Percentiles rank a stretch among this genome's conserved stretches.
Evolutionary conservation across 2,329 filamentous ascomycete species (phyloP).

Genomic region (Stagonosporopsis cucurbitacearum): DNA sequence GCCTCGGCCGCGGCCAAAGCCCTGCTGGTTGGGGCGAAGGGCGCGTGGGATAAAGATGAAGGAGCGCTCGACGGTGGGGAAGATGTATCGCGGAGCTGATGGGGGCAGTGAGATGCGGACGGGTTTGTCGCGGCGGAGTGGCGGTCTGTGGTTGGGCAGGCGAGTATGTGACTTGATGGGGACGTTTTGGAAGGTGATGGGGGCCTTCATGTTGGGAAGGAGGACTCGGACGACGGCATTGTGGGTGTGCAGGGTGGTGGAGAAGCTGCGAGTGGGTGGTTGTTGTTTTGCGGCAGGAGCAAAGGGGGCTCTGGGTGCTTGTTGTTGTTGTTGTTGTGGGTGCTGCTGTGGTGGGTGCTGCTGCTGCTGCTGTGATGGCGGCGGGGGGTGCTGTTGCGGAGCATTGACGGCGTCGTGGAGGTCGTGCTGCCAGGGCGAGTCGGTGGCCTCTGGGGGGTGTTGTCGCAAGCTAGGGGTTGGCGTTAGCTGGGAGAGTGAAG

Average conservation of each 20-base stretch:
- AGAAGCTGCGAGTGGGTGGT: constrained; percentile 62
- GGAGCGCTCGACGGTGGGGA: constrained; percentile 85
- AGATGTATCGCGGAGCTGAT: constrained; percentile 82
- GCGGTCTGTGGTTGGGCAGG: constrained; percentile 91
- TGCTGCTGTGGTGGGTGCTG: constrained; percentile 20
- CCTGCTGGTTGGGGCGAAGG: constrained; percentile 89
- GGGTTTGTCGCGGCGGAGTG: constrained; percentile 92
- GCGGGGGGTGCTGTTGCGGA: constrained; percentile 29
- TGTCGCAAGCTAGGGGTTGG: constrained; percentile 49
- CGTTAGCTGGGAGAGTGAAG: constrained; percentile 21
- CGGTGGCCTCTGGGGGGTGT: constrained; percentile 62
- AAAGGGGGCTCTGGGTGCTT: constrained; percentile 18
- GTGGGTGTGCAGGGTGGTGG: constrained; percentile 81
- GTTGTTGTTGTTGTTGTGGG: constrained; percentile 20
- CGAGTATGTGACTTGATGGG: constrained; percentile 91
- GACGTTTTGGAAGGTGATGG: constrained; percentile 75
- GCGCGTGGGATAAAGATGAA: constrained; percentile 98
- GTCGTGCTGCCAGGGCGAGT: constrained; percentile 88
- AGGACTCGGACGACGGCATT: constrained; percentile 85
- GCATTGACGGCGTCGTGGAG: constrained; percentile 75
- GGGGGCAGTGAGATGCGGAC: constrained; percentile 90
- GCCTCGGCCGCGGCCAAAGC: constrained; percentile 69
- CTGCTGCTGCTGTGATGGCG: constrained; percentile 24
- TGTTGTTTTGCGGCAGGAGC: constrained; percentile 40
- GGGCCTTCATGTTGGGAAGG: constrained; percentile 75